phyloP scores from a whole-genome alignment of 1,139 yeast genomes.

The Nakaseomyces kungkrabaensis region DNA sequence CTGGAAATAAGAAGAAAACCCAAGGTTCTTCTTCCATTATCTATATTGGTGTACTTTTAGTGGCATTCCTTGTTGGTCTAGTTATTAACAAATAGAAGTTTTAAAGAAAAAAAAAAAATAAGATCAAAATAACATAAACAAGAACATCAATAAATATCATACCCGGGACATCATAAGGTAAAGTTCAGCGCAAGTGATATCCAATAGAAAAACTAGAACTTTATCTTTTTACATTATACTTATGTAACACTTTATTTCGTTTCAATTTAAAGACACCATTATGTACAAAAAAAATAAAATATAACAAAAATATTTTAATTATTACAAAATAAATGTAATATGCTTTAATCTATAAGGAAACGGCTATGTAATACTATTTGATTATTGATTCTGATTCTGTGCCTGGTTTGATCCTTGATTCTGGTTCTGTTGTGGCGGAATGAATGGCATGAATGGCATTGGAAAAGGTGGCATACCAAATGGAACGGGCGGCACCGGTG shows the following conservation, averaged over 20 bases:
- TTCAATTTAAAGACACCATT: too few relatives aligned
- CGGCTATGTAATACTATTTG: background rate
- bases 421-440: background rate
- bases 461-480: conserved; percentile 22
- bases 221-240: too few relatives aligned
- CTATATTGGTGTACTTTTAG: conserved; percentile 28
- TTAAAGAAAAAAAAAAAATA: background rate
- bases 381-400: background rate
- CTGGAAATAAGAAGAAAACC: conserved; percentile 7
- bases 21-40: conserved; percentile 19
- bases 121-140: too few relatives aligned
- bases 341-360: too few relatives aligned
- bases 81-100: conserved; percentile 17
- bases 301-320: too few relatives aligned
- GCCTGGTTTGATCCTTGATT: background rate
- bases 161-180: too few relatives aligned
- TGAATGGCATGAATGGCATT: conserved; percentile 18
- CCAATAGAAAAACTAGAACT: too few relatives aligned
- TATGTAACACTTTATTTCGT: too few relatives aligned
- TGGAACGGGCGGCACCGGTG: conserved; percentile 14
- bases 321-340: too few relatives aligned
- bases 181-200: too few relatives aligned
- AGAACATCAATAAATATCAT: too few relatives aligned
- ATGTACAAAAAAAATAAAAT: too few relatives aligned
- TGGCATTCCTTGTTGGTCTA: conserved; percentile 26